Evolutionary conservation across 306 rosid species (phyloP).

Genomic region (Rosa rugosa): DNA sequence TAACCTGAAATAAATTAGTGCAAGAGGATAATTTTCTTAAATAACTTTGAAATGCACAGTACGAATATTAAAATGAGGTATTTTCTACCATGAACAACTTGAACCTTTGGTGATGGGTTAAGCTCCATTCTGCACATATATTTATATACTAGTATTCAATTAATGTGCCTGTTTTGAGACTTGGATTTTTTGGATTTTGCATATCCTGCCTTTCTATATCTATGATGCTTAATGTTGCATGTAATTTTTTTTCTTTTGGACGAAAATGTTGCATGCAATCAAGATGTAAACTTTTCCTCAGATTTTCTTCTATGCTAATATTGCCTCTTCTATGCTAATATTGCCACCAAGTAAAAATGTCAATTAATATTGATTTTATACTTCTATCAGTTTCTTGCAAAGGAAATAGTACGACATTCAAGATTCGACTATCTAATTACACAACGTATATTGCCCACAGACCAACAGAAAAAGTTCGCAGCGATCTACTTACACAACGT

Average conservation of each 20-base stretch:
- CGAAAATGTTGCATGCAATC: not conserved
- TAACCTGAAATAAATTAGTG: not conserved
- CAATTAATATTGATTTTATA: not conserved
- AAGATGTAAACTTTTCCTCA: not conserved
- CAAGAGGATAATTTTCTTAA: not conserved
- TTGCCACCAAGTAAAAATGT: too few relatives aligned
- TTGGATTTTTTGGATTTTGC: not conserved
- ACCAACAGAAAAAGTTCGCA: not conserved
- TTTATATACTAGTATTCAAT: not conserved
- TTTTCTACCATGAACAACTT: not conserved
- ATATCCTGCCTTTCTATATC: not conserved
- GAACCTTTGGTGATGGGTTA: not conserved
- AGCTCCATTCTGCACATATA: not conserved
- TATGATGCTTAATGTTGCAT: not conserved
- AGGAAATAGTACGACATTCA: not conserved
- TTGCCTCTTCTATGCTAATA: not conserved
- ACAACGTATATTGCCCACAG: not conserved
- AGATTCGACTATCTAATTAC: not conserved
- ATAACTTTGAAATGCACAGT: not conserved
- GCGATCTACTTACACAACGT: too few relatives aligned
- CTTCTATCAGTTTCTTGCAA: not conserved
- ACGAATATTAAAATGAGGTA: not conserved
- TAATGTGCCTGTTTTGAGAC: not conserved
- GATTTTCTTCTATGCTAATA: not conserved
- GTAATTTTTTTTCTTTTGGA: not conserved